These are phyloP conservation scores for Penicillium polonicum DNA, from an alignment of 2,329 filamentous ascomycete species.

Conservation along the genomic window DNA sequence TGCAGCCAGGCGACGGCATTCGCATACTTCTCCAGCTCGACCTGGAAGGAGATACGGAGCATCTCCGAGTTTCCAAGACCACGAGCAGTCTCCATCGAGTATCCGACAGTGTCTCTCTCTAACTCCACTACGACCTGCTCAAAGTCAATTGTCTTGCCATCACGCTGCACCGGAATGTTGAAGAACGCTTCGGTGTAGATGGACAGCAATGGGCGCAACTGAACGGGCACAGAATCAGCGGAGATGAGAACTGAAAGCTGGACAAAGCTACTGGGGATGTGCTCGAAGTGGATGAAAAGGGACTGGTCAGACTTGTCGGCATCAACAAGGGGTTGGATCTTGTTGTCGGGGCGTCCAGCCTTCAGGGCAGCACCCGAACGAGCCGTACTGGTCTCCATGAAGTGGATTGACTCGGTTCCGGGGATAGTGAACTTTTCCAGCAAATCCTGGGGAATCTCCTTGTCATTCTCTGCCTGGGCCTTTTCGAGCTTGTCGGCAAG, in stretches of 20 bases:
- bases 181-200: constrained; percentile 93
- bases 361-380: constrained; percentile 74
- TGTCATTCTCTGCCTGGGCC: constrained; percentile 85
- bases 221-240: constrained; percentile 72
- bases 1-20: constrained; percentile 80
- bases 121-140: constrained; percentile 89
- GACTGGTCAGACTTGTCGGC: constrained; percentile 63
- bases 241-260: constrained; percentile 79
- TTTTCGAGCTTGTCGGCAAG: constrained; percentile 73
- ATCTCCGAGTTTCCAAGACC: constrained; percentile 77
- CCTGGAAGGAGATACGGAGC: constrained; percentile 75
- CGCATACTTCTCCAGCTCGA: constrained; percentile 84
- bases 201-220: constrained; percentile 78
- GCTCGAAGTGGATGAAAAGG: constrained; percentile 94
- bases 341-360: constrained; percentile 65
- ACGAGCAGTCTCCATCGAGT: constrained; percentile 67
- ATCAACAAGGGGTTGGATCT: constrained; percentile 75
- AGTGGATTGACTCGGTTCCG: constrained; percentile 85
- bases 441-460: constrained; percentile 77
- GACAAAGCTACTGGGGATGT: constrained; percentile 90
- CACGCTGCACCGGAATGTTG: constrained; percentile 77
- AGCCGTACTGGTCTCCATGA: constrained; percentile 84
- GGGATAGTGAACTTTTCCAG: constrained; percentile 81
- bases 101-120: constrained; percentile 86
- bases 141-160: constrained; percentile 77